Evolutionary conservation across 2,329 filamentous ascomycete species (phyloP), one percentile per base, ranked within the genome.

Genomic region (Xylariaceae sp.): DNA sequence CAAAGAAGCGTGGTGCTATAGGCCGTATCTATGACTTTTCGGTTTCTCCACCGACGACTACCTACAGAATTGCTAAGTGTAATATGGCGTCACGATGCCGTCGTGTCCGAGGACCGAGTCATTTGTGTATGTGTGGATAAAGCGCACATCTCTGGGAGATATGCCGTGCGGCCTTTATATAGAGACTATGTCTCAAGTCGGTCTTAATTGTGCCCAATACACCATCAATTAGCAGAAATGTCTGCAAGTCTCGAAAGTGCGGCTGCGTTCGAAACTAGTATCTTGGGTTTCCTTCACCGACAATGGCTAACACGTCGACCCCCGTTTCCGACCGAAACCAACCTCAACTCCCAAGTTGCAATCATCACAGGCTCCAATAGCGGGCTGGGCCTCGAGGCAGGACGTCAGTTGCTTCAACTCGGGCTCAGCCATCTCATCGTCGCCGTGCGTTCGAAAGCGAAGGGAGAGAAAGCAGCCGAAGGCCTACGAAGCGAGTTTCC

Each of bases 281-380:
- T 78, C 40, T 60, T 78, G 46, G 76, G 74, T 1, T 68, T 80
- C 3, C 72, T 76, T 31, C 53, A 58, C 12, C 57, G 62, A 34
- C 62, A 64, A 51, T 63, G 54, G 53, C 17, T 61, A 2, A 18
- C 53, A 16, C 49, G 38, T 17, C 54, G 42, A 11, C 57, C 60
- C 42, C 60, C 60, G 7, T 42, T 59, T 4, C 60, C 62, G 9
- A 16, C 51, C 18, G 56, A 51, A 6, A 60, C 56, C 2, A 2
- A 59, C 43, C 61, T 73, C 47, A 54, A 58, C 0, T 69, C 67
- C 9, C 63, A 75, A 56, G 67, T 68, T 1, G 71, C 71, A 41
- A 71, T 79, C 39, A 64, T 79, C 10, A 78, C 76, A 0, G 76
- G 76, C 1, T 61, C 67, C 19, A 79, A 77, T 52, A 63, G 56